Percentiles rank a stretch among this genome's conserved stretches.
phyloP scores from a whole-genome alignment of 2,329 filamentous ascomycete species.

The Fusarium compactum region DNA sequence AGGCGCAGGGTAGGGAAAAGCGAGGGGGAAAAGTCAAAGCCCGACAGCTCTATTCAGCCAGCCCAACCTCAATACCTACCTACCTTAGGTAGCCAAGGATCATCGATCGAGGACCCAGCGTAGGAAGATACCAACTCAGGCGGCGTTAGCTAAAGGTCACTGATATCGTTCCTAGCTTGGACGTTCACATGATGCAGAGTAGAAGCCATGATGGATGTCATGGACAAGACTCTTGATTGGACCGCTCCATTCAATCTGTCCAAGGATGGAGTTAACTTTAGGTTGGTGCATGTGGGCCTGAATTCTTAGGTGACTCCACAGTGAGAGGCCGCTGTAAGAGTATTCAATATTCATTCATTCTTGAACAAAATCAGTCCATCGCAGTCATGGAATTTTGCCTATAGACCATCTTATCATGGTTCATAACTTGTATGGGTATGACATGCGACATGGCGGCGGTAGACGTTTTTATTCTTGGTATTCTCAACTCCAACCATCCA shows the following conservation, averaged over 20 bases:
- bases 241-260: not conserved
- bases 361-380: constrained; percentile 19
- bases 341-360: not conserved
- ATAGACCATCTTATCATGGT: not conserved
- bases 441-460: not conserved
- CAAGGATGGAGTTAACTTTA: constrained; percentile 16
- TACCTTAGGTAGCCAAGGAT: constrained; percentile 7
- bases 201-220: constrained; percentile 17
- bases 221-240: constrained; percentile 12
- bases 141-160: not conserved
- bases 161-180: constrained; percentile 7
- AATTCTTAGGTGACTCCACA: constrained; percentile 6
- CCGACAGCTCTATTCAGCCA: constrained; percentile 1
- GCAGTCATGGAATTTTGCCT: not conserved
- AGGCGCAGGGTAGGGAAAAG: constrained; percentile 22
- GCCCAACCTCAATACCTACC: not conserved
- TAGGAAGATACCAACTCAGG: constrained; percentile 6
- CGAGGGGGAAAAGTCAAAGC: constrained; percentile 6
- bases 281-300: constrained; percentile 10
- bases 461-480: not conserved
- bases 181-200: constrained; percentile 26
- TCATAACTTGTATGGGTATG: not conserved
- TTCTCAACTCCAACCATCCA: not conserved
- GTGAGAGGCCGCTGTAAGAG: not conserved
- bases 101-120: constrained; percentile 27